phyloP scores from a whole-genome alignment of 1,284 basidiomycete species.

The Irpex sp. region DNA sequence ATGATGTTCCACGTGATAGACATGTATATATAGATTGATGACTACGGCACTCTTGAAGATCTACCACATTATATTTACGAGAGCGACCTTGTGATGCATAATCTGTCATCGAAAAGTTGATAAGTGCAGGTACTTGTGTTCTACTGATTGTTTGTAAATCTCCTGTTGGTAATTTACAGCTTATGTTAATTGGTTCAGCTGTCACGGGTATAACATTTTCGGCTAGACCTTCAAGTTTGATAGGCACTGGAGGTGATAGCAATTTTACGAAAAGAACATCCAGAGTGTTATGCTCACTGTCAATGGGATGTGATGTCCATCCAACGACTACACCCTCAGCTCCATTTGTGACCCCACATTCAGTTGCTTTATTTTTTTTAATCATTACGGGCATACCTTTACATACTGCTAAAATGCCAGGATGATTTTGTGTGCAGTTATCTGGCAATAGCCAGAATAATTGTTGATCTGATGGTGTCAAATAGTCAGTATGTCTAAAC shows the following conservation, averaged over 20 bases:
- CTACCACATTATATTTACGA: conserved; percentile 5
- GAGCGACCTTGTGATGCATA: conserved; percentile 18
- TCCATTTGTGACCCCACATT: conserved; percentile 37
- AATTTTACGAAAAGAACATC: conserved; percentile 35
- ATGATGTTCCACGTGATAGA: conserved; percentile 11
- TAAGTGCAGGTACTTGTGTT: conserved; percentile 16
- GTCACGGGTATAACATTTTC: conserved; percentile 36
- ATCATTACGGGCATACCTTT: conserved; percentile 38
- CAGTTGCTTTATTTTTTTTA: conserved; percentile 32
- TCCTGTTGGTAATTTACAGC: conserved; percentile 23
- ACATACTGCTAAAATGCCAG: conserved; percentile 32
- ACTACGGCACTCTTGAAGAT: conserved; percentile 10
- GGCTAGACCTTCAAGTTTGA: conserved; percentile 30
- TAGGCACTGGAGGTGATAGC: background rate
- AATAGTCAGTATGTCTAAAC: conserved; percentile 4
- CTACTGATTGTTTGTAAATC: conserved; percentile 3
- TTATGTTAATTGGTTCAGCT: conserved; percentile 6
- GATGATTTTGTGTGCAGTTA: conserved; percentile 18
- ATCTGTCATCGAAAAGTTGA: conserved; percentile 19
- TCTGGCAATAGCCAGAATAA: conserved; percentile 27
- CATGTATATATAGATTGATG: conserved; percentile 5
- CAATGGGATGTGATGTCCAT: conserved; percentile 23
- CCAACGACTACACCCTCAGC: conserved; percentile 32
- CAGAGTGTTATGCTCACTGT: conserved; percentile 19
- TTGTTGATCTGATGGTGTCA: conserved; percentile 17